Evolutionary conservation across 169 alveolate genomes (phyloP).

Genomic region (Cryptosporidium felis): DNA sequence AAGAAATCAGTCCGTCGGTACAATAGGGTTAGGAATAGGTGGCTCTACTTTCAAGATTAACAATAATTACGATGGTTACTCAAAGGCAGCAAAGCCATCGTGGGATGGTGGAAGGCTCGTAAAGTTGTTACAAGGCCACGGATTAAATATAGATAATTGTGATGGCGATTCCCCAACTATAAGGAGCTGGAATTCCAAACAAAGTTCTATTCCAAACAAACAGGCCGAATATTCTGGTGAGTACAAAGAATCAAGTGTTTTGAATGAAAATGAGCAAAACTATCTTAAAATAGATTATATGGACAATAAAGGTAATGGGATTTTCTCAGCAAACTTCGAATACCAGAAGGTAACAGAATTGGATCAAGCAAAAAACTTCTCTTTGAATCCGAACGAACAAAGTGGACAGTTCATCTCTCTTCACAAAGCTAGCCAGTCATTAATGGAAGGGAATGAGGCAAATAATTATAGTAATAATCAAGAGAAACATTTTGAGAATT

Average conservation of each 20-base stretch:
- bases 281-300: background rate
- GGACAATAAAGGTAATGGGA: background rate
- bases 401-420: background rate
- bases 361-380: background rate
- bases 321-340: background rate
- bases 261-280: background rate
- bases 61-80: background rate
- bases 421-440: too few relatives aligned
- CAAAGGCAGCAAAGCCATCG: slow-evolving; percentile 48
- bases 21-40: background rate
- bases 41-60: slow-evolving; percentile 7
- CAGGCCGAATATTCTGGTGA: too few relatives aligned
- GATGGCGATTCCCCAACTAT: slow-evolving; percentile 4
- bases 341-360: background rate
- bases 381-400: background rate
- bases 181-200: slow-evolving; percentile 37
- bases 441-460: too few relatives aligned
- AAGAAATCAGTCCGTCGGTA: background rate
- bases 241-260: too few relatives aligned
- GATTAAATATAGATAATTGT: slow-evolving; percentile 33
- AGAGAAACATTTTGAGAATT: too few relatives aligned
- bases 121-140: slow-evolving; percentile 68
- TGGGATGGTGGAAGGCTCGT: slow-evolving; percentile 72
- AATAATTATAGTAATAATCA: too few relatives aligned
- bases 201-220: background rate